phyloP scores from a whole-genome alignment of 2,329 filamentous ascomycete genomes.

The Fusarium brevicatenulatum region DNA sequence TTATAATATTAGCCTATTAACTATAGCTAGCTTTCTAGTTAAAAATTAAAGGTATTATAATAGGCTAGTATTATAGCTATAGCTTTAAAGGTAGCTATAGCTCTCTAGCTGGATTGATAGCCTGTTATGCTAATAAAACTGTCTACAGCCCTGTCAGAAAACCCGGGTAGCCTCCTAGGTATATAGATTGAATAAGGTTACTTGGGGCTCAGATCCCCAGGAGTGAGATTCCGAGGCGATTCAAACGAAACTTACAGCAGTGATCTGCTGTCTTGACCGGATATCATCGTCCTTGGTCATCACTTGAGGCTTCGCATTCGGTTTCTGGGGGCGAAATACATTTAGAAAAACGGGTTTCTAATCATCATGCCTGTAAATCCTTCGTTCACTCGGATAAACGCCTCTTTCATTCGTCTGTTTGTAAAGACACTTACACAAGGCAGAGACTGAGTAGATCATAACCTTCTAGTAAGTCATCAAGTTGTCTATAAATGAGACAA shows the following conservation, averaged over 20 bases:
- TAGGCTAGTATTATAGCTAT: too few relatives aligned
- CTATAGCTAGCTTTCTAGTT: too few relatives aligned
- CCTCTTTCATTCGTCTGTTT: neutral
- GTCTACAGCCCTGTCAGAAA: too few relatives aligned
- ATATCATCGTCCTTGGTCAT: neutral
- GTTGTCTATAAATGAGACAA: neutral
- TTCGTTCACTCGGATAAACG: accelerated
- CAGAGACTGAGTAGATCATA: neutral
- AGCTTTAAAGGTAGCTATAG: too few relatives aligned
- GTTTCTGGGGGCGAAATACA: neutral
- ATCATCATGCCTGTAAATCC: accelerated
- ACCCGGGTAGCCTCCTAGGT: too few relatives aligned
- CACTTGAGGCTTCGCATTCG: neutral
- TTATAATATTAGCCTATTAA: too few relatives aligned
- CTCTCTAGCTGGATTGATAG: too few relatives aligned
- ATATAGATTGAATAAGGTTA: neutral
- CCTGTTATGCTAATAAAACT: too few relatives aligned
- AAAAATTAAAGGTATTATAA: too few relatives aligned
- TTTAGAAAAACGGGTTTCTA: neutral
- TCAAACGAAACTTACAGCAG: accelerated
- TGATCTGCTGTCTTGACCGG: neutral
- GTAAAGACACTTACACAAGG: accelerated
- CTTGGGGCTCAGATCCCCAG: accelerated
- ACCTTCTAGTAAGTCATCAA: accelerated
- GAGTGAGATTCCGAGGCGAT: neutral